These are phyloP conservation scores for Leccinum fallax DNA, from an alignment of 1,284 basidiomycete species.

Conservation along the genomic window DNA sequence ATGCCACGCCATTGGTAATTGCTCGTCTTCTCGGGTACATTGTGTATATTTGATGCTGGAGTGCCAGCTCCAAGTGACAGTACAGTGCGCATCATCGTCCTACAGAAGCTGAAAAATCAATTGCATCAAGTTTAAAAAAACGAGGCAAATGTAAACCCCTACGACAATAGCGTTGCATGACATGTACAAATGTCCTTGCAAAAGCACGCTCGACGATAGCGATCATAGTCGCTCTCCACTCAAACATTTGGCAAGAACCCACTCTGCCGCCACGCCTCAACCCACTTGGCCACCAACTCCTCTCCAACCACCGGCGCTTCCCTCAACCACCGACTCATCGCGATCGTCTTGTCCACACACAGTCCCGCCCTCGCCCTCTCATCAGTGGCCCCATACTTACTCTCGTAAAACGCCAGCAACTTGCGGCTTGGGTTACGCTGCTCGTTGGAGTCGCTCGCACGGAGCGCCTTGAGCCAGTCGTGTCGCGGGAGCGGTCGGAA, in stretches of 20 bases:
- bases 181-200: no score
- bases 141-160: no score
- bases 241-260: slow-evolving; percentile 30
- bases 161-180: no score
- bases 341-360: neutral
- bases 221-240: neutral
- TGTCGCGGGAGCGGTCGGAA: slow-evolving; percentile 47
- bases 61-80: no score
- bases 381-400: slow-evolving; percentile 31
- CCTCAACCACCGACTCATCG: neutral
- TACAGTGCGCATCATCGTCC: no score
- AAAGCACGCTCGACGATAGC: no score
- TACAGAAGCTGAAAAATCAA: no score
- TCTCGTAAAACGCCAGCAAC: slow-evolving; percentile 44
- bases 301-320: neutral
- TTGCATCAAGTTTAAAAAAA: no score
- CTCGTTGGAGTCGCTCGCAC: slow-evolving; percentile 44
- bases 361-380: neutral
- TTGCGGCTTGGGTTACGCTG: slow-evolving; percentile 52
- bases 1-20: no score
- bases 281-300: slow-evolving; percentile 26
- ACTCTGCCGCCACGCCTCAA: slow-evolving; percentile 35
- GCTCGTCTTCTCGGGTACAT: no score
- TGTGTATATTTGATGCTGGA: no score
- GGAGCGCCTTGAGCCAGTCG: slow-evolving; percentile 52